Conservation (phyloP, 306 rosid genomes). For the Cyclanthera cordifolia region DNA sequence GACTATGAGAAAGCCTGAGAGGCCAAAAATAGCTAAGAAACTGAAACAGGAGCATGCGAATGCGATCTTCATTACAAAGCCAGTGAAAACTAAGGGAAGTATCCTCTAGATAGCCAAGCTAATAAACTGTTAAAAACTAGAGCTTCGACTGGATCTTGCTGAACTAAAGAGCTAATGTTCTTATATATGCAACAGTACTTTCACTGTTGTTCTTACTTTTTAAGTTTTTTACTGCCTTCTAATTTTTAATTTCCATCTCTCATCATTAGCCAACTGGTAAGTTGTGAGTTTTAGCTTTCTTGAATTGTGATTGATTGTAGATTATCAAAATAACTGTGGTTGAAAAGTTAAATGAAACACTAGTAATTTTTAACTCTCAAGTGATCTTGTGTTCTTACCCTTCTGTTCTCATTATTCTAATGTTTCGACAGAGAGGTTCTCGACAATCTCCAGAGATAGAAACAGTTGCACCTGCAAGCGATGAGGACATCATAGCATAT, state of each 20-base stretch:
- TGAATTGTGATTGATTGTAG: not conserved
- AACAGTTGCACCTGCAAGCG: conserved; percentile 58
- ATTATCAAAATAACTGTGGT: not conserved
- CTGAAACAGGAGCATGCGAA: too few species aligned
- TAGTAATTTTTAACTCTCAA: not conserved
- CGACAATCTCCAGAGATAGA: conserved; percentile 57
- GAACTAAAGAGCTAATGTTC: too few species aligned
- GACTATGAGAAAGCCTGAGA: too few species aligned
- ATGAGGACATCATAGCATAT: conserved; percentile 72
- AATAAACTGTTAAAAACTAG: too few species aligned
- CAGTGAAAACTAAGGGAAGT: too few species aligned
- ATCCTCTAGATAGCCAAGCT: too few species aligned
- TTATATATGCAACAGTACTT: not conserved
- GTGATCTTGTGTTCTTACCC: not conserved
- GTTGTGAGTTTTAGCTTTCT: not conserved
- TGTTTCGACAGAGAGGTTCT: conserved; percentile 63
- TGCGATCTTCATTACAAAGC: too few species aligned
- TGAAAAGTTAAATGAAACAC: not conserved
- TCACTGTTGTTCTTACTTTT: not conserved
- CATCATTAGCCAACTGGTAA: not conserved
- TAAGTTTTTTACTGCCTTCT: not conserved
- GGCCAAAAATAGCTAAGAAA: too few species aligned
- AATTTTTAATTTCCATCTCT: not conserved
- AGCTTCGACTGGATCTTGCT: too few species aligned
- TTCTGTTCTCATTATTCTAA: conserved; percentile 11